phyloP scores from a whole-genome alignment of 495 filamentous ascomycete species.

The Tetracladium marchalianum region DNA sequence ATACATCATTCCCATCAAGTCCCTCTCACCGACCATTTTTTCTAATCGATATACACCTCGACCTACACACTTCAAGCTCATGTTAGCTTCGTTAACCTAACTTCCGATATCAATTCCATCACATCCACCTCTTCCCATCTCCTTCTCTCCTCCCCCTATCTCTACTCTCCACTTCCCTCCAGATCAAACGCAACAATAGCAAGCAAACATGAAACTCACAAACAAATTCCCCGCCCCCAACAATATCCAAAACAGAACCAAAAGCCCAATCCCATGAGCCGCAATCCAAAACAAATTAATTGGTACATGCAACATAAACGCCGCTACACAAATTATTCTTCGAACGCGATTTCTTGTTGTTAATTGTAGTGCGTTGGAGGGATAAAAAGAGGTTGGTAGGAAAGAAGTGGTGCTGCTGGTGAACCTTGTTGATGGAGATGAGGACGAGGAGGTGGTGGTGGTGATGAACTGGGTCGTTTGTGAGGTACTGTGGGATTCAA shows the following conservation, averaged over 20 bases:
- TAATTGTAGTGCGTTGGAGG: too few species aligned
- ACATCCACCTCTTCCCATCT: too few species aligned
- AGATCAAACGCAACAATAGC: too few species aligned
- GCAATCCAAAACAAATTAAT: conserved; percentile 4
- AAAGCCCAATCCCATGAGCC: conserved; percentile 2
- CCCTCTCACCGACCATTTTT: conserved; percentile 5
- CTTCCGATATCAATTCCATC: too few species aligned
- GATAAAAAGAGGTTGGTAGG: too few species aligned
- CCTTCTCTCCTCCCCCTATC: too few species aligned
- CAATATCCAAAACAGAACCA: not conserved
- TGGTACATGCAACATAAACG: conserved; percentile 4
- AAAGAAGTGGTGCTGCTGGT: not conserved
- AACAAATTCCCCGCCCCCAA: conserved; percentile 2
- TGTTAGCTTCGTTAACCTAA: too few species aligned
- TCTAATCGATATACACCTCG: conserved; percentile 6
- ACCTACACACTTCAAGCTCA: not conserved
- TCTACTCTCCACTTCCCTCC: too few species aligned
- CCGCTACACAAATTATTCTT: not conserved
- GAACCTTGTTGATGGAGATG: not conserved
- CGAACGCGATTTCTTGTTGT: not conserved
- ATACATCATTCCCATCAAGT: conserved; percentile 4
- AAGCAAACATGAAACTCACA: too few species aligned
- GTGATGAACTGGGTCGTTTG: not conserved
- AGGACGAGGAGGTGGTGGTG: not conserved
- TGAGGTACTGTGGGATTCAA: not conserved